Evolutionary conservation across 2,329 filamentous ascomycete genomes (phyloP).

Genomic region (Alternaria hordeiaustralica): DNA sequence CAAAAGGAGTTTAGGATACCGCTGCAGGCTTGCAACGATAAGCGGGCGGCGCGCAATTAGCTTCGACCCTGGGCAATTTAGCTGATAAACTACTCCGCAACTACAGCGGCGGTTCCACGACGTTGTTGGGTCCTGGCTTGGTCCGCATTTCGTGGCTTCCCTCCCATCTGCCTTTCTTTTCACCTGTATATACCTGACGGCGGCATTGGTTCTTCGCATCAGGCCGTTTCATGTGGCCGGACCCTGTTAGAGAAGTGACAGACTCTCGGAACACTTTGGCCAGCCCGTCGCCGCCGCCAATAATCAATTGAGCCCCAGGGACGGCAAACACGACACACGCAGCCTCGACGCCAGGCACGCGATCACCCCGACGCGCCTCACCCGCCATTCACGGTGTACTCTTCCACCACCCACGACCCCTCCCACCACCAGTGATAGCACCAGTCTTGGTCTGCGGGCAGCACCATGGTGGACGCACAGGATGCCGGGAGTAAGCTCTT

Average conservation of each 20-base stretch:
- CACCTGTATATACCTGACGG: neutral
- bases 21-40: slow-evolving; percentile 3
- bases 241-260: slow-evolving; percentile 13
- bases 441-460: slow-evolving; percentile 12
- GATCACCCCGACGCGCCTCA: slow-evolving; percentile 1
- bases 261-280: slow-evolving; percentile 7
- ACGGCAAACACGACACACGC: neutral
- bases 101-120: slow-evolving; percentile 13
- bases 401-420: neutral
- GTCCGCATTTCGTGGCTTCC: neutral
- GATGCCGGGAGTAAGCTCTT: slow-evolving; percentile 45
- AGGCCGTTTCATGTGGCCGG: slow-evolving; percentile 11
- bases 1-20: slow-evolving; percentile 1
- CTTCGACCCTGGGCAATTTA: slow-evolving; percentile 16
- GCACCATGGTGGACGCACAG: slow-evolving; percentile 43
- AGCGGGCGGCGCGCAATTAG: slow-evolving; percentile 11
- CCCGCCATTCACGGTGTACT: neutral
- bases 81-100: slow-evolving; percentile 13
- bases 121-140: neutral
- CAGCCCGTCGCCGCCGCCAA: neutral
- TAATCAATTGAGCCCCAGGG: slow-evolving; percentile 3
- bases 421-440: neutral
- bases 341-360: slow-evolving; percentile 7
- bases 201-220: slow-evolving; percentile 9
- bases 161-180: neutral